Evolutionary conservation across 495 filamentous ascomycete genomes (phyloP).

Genomic region (Aspergillus coremiiformis): DNA sequence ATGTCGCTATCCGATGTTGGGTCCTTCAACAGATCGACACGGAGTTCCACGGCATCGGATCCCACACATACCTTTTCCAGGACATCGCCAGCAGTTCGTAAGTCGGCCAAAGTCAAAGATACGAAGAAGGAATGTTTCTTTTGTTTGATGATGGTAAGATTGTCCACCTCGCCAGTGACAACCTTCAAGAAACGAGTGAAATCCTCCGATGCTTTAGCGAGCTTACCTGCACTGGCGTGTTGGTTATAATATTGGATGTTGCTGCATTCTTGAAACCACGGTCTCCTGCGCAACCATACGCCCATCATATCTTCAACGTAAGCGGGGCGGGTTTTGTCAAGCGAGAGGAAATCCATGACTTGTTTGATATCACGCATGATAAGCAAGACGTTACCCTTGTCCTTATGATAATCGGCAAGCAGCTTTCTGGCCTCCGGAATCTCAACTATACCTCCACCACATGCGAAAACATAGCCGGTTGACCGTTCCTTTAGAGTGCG

Average conservation of each 20-base stretch:
- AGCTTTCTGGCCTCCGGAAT: constrained; percentile 71
- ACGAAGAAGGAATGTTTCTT: constrained; percentile 88
- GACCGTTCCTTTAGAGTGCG: constrained; percentile 66
- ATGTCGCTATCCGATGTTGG: constrained; percentile 49
- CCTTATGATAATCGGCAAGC: constrained; percentile 64
- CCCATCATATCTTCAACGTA: constrained; percentile 90
- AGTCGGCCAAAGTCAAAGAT: constrained; percentile 73
- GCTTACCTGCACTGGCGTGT: constrained; percentile 40
- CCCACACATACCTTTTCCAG: constrained; percentile 72
- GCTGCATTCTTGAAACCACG: constrained; percentile 89
- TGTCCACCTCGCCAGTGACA: constrained; percentile 61
- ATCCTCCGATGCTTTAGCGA: constrained; percentile 62
- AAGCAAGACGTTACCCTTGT: constrained; percentile 80
- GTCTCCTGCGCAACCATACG: constrained; percentile 86
- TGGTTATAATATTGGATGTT: constrained; percentile 91
- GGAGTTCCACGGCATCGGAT: constrained; percentile 86
- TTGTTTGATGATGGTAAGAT: constrained; percentile 55
- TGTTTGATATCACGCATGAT: constrained; percentile 82
- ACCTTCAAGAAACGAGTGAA: constrained; percentile 71
- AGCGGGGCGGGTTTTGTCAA: constrained; percentile 86
- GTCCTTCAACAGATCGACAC: constrained; percentile 87
- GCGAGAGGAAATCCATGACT: constrained; percentile 82
- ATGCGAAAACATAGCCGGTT: constrained; percentile 77
- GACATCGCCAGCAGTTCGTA: constrained; percentile 53
- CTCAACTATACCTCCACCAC: constrained; percentile 90